Percentiles rank a stretch among this genome's conserved stretches.
phyloP scores from a whole-genome alignment of 169 alveolate genomes.

The Plasmodium blacklocki region DNA sequence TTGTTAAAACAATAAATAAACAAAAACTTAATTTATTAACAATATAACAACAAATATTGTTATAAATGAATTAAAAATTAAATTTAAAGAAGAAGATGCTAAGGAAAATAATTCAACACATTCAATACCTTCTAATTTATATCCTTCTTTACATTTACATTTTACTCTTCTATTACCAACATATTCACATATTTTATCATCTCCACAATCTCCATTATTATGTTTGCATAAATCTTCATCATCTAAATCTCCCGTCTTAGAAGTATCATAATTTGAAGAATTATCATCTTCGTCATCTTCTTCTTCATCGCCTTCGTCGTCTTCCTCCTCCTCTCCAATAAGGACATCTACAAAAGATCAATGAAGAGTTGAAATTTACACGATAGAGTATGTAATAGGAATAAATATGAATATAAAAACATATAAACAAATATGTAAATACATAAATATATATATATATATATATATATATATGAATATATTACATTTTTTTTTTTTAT shows the following conservation, averaged over 20 bases:
- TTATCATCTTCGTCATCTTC: slow-evolving; percentile 15
- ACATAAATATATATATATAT: too few relatives aligned
- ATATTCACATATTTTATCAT: slow-evolving; percentile 38
- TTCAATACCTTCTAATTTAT: slow-evolving; percentile 18
- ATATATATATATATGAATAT: neutral
- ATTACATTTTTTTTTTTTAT: neutral
- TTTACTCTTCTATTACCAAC: slow-evolving; percentile 20
- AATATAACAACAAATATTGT: slow-evolving; percentile 11
- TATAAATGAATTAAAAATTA: slow-evolving; percentile 15
- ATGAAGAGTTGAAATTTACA: too few relatives aligned
- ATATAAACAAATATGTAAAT: too few relatives aligned
- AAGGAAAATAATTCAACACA: slow-evolving; percentile 24
- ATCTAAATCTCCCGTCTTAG: neutral
- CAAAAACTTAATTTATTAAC: slow-evolving; percentile 20
- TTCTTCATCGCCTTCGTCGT: neutral
- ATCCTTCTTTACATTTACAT: slow-evolving; percentile 50
- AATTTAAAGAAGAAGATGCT: slow-evolving; percentile 26
- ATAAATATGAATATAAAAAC: too few relatives aligned
- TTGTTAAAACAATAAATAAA: neutral
- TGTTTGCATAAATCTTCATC: slow-evolving; percentile 9
- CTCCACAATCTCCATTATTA: slow-evolving; percentile 70
- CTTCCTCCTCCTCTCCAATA: neutral
- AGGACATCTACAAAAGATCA: too few relatives aligned
- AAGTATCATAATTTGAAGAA: too few relatives aligned
- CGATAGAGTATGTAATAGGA: too few relatives aligned